These are phyloP conservation scores for Pichia sp. DNA, from an alignment of 1,139 yeast genomes.

Conservation along the genomic window DNA sequence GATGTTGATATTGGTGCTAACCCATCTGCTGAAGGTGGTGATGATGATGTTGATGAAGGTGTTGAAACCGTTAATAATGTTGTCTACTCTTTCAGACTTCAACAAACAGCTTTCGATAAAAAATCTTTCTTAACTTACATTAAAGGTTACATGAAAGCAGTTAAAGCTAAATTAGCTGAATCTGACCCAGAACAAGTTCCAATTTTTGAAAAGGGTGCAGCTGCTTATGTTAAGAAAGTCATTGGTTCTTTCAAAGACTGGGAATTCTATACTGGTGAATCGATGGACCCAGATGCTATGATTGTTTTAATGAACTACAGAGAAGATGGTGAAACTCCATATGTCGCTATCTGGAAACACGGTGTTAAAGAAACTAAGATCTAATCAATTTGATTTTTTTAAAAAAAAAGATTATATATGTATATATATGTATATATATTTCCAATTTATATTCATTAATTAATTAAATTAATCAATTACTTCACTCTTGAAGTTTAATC, in stretches of 20 bases:
- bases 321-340: constrained; percentile 98
- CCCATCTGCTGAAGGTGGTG: constrained; percentile 98
- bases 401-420: neutral
- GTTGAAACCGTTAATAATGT: constrained; percentile 92
- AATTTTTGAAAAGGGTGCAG: constrained; percentile 94
- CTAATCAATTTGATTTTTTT: constrained; percentile 37
- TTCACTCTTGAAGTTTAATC: neutral
- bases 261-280: constrained; percentile 99
- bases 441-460: neutral
- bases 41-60: constrained; percentile 74
- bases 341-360: constrained; percentile 97
- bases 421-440: neutral
- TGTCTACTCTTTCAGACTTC: constrained; percentile 97
- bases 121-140: constrained; percentile 92
- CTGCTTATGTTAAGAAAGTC: constrained; percentile 91
- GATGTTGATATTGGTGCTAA: constrained; percentile 98
- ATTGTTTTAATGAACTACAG: constrained; percentile 97
- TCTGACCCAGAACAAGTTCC: constrained; percentile 78
- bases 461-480: constrained; percentile 1
- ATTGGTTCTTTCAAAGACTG: constrained; percentile 93
- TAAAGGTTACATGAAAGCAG: constrained; percentile 97
- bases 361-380: constrained; percentile 87
- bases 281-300: constrained; percentile 99
- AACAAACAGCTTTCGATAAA: constrained; percentile 92
- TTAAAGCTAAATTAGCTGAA: constrained; percentile 87